Conservation (phyloP, 2,329 filamentous ascomycete genomes). For the Fusarium sp. region DNA sequence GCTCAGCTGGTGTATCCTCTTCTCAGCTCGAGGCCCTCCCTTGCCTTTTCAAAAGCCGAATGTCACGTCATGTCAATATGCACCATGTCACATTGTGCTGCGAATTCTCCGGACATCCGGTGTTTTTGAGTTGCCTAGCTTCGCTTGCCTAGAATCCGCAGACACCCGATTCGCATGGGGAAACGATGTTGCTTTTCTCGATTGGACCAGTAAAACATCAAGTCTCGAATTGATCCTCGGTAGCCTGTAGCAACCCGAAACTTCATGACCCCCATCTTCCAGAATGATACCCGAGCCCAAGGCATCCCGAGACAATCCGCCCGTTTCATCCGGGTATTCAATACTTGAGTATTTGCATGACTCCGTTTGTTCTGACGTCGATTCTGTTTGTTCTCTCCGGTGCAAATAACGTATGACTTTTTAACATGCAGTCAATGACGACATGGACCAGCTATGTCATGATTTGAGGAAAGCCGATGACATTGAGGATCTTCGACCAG, state of each 20-base stretch:
- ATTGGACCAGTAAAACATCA: not conserved
- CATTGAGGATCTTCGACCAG: slow-evolving; percentile 4
- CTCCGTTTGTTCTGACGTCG: not conserved
- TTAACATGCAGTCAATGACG: not conserved
- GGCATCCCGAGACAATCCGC: slow-evolving; percentile 9
- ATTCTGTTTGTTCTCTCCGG: not conserved
- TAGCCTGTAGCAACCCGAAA: slow-evolving; percentile 18
- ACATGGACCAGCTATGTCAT: slow-evolving; percentile 9
- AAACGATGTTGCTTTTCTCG: not conserved
- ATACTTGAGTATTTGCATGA: not conserved
- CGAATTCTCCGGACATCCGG: slow-evolving; percentile 12
- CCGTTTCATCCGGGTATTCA: not conserved
- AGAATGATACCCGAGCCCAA: slow-evolving; percentile 15
- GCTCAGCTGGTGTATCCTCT: slow-evolving; percentile 5
- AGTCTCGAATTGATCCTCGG: not conserved
- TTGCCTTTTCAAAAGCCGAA: not conserved
- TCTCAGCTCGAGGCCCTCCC: slow-evolving; percentile 13
- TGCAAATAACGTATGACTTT: not conserved
- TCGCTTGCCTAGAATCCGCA: slow-evolving; percentile 4
- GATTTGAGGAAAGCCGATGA: slow-evolving; percentile 28
- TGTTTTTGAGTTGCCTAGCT: slow-evolving; percentile 8
- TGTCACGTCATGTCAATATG: slow-evolving; percentile 26
- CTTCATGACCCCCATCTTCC: slow-evolving; percentile 12
- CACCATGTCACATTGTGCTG: slow-evolving; percentile 33
- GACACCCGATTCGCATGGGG: slow-evolving; percentile 2